Conservation (phyloP, 2,329 filamentous ascomycete genomes). For the Alternaria angustiovoidea region DNA sequence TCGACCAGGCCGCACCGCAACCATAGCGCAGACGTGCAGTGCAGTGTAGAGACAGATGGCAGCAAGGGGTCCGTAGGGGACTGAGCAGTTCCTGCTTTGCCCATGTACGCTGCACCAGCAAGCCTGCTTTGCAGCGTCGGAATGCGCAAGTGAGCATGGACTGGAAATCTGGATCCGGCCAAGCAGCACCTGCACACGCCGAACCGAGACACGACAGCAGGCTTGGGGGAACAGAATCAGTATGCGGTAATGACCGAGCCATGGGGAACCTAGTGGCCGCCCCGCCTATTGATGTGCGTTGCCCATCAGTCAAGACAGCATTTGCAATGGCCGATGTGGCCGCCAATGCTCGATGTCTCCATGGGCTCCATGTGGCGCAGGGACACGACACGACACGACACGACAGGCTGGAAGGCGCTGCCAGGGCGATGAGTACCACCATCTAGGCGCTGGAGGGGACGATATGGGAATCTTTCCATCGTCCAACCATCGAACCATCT, state of each 20-base stretch:
- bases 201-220: conserved; percentile 24
- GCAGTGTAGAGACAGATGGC: neutral
- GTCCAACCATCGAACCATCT: neutral
- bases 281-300: neutral
- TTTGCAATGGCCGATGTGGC: neutral
- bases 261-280: conserved; percentile 1
- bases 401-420: neutral
- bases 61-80: neutral
- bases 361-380: neutral
- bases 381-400: neutral
- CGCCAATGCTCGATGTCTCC: neutral
- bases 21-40: conserved; percentile 4
- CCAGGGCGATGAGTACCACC: neutral
- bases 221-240: conserved; percentile 13
- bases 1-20: conserved; percentile 7
- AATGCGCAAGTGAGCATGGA: conserved; percentile 11
- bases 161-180: conserved; percentile 21
- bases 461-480: neutral
- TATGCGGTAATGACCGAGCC: conserved; percentile 16
- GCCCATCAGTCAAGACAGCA: conserved; percentile 3
- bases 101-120: neutral
- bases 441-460: neutral
- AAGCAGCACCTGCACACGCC: conserved; percentile 3
- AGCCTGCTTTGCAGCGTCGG: conserved; percentile 16
- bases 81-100: conserved; percentile 18